These are phyloP conservation scores for Misopates orontium DNA, from an alignment of 257 asterid genomes.

Conservation along the genomic window DNA sequence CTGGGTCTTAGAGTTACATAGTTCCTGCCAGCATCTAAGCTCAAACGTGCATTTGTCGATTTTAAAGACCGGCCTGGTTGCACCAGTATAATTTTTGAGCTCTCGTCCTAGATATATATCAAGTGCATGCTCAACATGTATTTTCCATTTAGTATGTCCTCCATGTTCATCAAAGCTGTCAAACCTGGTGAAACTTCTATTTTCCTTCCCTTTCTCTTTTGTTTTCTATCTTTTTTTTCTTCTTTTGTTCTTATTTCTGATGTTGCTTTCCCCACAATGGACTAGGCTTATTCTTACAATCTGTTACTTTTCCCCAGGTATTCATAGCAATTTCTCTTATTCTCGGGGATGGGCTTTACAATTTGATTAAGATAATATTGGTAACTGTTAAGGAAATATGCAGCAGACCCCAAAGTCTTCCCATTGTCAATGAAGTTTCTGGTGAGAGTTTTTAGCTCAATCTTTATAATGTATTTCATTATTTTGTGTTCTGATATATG, in stretches of 20 bases:
- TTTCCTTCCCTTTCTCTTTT: not conserved
- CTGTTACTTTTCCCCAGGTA: conserved; percentile 50
- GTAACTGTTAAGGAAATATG: conserved; percentile 65
- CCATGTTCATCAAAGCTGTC: not conserved
- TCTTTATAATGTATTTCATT: conserved; percentile 7
- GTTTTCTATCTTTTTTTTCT: not conserved
- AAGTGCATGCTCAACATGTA: not conserved
- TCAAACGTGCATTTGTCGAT: not conserved
- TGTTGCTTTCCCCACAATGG: not conserved
- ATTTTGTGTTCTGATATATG: conserved; percentile 9
- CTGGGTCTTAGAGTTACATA: not conserved
- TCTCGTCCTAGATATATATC: not conserved
- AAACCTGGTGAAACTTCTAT: not conserved
- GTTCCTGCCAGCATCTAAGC: not conserved
- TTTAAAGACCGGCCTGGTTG: too few relatives aligned
- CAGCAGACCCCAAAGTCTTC: conserved; percentile 52
- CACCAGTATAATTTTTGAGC: not conserved
- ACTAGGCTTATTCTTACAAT: conserved; percentile 15
- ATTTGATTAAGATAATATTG: conserved; percentile 73
- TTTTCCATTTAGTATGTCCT: not conserved
- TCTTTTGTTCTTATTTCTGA: not conserved
- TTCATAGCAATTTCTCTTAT: conserved; percentile 85
- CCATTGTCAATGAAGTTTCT: conserved; percentile 44
- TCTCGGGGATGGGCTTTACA: conserved; percentile 94
- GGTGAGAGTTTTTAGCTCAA: conserved; percentile 45